Base-by-base conservation (phyloP, 116 monocot species). In the Papilionanthe hybrid region DNA sequence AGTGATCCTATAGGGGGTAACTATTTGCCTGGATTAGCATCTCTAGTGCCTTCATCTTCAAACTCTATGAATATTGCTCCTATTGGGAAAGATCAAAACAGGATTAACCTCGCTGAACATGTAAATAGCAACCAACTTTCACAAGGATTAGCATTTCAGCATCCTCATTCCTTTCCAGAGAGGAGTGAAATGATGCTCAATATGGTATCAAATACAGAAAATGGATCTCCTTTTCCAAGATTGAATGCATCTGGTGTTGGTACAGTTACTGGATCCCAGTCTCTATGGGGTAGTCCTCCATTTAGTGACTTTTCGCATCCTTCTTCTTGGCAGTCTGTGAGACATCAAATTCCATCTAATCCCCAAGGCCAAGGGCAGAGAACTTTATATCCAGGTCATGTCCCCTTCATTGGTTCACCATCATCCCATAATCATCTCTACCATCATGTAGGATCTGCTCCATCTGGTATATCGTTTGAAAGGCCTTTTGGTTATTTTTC, bases 381-480 rank as follows among this genome's bases (percentile, higher is more conserved):
- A 27, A 72, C 85, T 76, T 80, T 75, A 25, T 85, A 78, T 80
- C 75, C 88, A 8, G 85, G 73, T 65, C 81, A 78, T 79, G 86
- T 79, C 7, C 81, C 90, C 15, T 87, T 87, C 32, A 72, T 85
- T 77, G 79, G 86, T n/a, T 72, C 94, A 79, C 89, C 91, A 17
- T 66, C 94, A 76, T 89, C 89, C 5, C 86, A 81, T 60, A 82
- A 82, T 72, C 84, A 86, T 79, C 80, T 78, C 43, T 73, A 85
- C 23, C 79, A 85, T 55, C 87, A 91, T 82, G 87, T 93, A 77
- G 99, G 99, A 72, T 99, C 99, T 75, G 99, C 99, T 85, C 99
- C 99, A 44, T 85, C 99, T 72, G 91, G 85, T 32, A 78, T 91
- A 68, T 90, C 98, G 56, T 87, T 99, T 60, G 95, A 99, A 42